Base-by-base conservation (phyloP, 768 basidiomycete species). In the Pleurotus platypus region DNA sequence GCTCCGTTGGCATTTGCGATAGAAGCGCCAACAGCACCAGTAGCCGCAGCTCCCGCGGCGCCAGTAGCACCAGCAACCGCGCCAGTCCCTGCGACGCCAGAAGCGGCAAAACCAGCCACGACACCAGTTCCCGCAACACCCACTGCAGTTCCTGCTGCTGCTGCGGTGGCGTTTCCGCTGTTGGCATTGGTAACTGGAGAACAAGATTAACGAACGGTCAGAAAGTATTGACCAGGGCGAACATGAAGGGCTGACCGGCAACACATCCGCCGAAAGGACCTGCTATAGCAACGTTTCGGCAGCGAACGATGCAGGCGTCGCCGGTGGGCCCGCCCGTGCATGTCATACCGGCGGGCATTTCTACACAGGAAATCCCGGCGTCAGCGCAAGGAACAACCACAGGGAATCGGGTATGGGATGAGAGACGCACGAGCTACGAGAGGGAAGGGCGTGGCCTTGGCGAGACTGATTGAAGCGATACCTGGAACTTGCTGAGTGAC, bases 221-320 rank as follows among this genome's bases (percentile, higher is more conserved):
- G 37, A 37, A 24, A 20, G 13, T 20, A 40, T 20, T 5, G 8
- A n/a, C 7, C 12, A 20, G 30, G 35, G 27, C 22, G 20, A 57
- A 30, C 35, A 62, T 2, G 38, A 18, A 8, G 16, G 8, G 13
- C 18, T 18, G 8, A 40, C 51, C 63, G 11, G 66, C 68, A 35
- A 64, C 63, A 45, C 69, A 70, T 15, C 69, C 65, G 12, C 69
- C 69, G 57, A 70, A 70, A n/a, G 69, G 69, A n/a, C 69, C 69
- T 8, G 69, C 69, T 38, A 58, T 58, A 26, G 70, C 70, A 12
- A 68, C 68, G 43, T 73, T 75, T 26, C 58, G 68, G 59, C 75
- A 67, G 9, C 73, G 67, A 46, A 67, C 67, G 42, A 76, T 62
- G 62, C 75, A 76, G 15, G 67, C 64, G 59, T 69, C 59, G 4